Evolutionary conservation across 257 asterid species (phyloP).

Genomic region (Solanum paucissectum): DNA sequence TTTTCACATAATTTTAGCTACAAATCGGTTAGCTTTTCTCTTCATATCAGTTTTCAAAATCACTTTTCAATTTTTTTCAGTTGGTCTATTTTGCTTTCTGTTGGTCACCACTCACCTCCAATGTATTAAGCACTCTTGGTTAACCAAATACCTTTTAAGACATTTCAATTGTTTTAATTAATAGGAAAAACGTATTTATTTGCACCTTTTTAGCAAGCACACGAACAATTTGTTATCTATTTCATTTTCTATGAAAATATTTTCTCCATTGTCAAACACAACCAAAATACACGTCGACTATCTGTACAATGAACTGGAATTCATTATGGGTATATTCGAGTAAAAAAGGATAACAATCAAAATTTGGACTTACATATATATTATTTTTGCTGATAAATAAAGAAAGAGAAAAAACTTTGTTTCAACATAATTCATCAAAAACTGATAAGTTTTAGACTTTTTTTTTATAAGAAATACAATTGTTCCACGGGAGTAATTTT

Average conservation of each 20-base stretch:
- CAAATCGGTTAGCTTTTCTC: background rate
- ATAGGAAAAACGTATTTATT: background rate
- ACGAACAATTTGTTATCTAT: background rate
- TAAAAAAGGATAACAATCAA: slow-evolving; percentile 31
- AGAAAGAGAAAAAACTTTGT: background rate
- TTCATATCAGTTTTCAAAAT: background rate
- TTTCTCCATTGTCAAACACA: background rate
- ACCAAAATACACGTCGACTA: slow-evolving; percentile 9
- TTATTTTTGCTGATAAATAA: background rate
- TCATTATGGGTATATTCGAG: slow-evolving; percentile 82
- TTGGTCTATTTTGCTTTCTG: background rate
- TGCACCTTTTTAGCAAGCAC: background rate
- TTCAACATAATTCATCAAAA: background rate
- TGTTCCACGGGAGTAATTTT: background rate
- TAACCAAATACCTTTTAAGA: background rate
- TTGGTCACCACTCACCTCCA: background rate
- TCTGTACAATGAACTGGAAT: slow-evolving; percentile 85
- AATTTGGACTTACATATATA: background rate
- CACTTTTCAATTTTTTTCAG: background rate
- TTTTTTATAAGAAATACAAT: background rate
- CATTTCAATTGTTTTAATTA: background rate
- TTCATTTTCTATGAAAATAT: background rate
- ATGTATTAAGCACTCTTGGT: background rate
- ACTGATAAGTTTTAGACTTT: background rate
- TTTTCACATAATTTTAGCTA: background rate